Evolutionary conservation across 225 moss, liverwort and hornwort species (phyloP), one percentile per base, ranked within the genome.

Genomic region (Straminergon stramineum): DNA sequence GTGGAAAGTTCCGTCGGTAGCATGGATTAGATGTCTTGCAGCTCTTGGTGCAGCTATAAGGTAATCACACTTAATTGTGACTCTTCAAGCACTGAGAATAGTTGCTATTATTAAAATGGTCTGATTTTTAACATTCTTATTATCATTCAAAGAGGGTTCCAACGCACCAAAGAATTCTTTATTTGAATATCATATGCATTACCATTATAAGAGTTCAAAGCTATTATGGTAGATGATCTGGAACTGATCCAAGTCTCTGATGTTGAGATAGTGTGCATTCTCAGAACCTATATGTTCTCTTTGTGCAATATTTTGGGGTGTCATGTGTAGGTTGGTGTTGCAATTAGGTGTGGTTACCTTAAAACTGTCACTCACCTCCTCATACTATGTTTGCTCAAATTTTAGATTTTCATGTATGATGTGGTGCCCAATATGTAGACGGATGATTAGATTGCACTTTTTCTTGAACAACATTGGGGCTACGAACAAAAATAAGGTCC

Each of bases 1-100:
- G 94, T 73, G 99, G 99, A 63, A 95, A 86, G 86, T 24, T 86
- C 28, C 85, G 93, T 73, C 92, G 89, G 69, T 94, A 93, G 81
- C 69, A 77, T 82, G 87, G 48, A 57, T 70, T 82, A 65, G 18
- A 73, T 35, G 28, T 78, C 32, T 70, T n/a, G n/a, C 62, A 58
- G 85, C 85, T 82, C 87, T 79, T 73, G 73, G 63, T 87, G 78
- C 58, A 83, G 32, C 56, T 69, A 27, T 16, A 35, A 43, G 53
- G 53, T 79, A 57, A 67, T 24, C 22, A 17, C 18, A 56, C 43
- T 34, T 24, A 79, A 32, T 68, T 79, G 87, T 22, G 43, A 34
- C 34, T 66, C 56, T 56, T 22, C 11, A 67, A 79, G 32, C 43
- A 56, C 56, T 67, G 57, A 67, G 41, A 26, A 6, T 57, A 73